These are phyloP conservation scores for Pseudogymnoascus sp. DNA, from an alignment of 2,329 filamentous ascomycete genomes.

Conservation along the genomic window DNA sequence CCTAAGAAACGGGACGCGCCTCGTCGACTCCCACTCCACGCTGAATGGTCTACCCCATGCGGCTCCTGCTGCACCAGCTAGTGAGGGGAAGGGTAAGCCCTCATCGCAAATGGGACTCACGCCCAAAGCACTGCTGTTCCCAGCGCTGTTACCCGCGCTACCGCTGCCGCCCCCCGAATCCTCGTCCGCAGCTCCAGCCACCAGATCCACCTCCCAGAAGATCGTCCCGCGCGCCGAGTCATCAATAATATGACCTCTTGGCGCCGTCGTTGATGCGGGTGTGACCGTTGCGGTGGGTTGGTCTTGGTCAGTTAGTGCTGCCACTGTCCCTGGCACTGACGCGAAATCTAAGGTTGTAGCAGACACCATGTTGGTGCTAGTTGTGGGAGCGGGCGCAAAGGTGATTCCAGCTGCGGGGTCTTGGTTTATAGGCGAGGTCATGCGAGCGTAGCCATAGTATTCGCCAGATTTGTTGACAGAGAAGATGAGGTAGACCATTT, in stretches of 20 bases:
- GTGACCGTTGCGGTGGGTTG: constrained; percentile 74
- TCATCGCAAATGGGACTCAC: no score
- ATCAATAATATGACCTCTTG: constrained; percentile 80
- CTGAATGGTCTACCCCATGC: constrained; percentile 87
- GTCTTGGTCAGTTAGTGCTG: constrained; percentile 52
- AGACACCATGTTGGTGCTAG: background rate
- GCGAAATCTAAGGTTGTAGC: background rate
- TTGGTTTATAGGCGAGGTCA: constrained; percentile 76
- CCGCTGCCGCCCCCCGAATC: constrained; percentile 35
- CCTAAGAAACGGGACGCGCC: constrained; percentile 76
- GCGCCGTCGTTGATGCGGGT: constrained; percentile 66
- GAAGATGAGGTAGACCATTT: constrained; percentile 86
- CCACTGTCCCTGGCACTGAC: constrained; percentile 21
- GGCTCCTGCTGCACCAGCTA: constrained; percentile 21
- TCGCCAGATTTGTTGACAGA: constrained; percentile 97
- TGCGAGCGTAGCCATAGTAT: constrained; percentile 90
- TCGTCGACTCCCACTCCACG: constrained; percentile 82
- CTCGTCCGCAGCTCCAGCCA: constrained; percentile 43
- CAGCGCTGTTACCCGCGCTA: no score
- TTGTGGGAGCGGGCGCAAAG: constrained; percentile 49
- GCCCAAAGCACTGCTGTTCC: constrained; percentile 29
- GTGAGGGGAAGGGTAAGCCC: constrained; percentile 22
- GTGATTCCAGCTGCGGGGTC: constrained; percentile 63
- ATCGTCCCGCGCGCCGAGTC: constrained; percentile 91
- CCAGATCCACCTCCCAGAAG: constrained; percentile 81